Evolutionary conservation across 1,284 basidiomycete genomes (phyloP).

Genomic region (Ustilago cynodontis): DNA sequence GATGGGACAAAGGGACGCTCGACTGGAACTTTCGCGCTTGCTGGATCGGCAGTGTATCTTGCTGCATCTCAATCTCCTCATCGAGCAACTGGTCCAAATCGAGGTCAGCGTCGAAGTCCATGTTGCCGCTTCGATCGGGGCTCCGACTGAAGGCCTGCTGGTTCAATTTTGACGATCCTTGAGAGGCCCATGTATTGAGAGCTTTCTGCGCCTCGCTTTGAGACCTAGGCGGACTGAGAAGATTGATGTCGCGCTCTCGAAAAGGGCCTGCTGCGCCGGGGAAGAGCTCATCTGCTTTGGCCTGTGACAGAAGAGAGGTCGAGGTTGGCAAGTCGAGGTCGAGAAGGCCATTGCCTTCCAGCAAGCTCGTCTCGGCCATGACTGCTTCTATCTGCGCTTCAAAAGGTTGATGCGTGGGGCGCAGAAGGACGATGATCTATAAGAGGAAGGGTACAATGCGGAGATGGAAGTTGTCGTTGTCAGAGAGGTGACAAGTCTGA

Average conservation of each 20-base stretch:
- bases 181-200: constrained; percentile 40
- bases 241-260: constrained; percentile 28
- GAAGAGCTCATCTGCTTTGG: constrained; percentile 37
- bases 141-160: background rate
- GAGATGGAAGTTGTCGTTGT: constrained; percentile 9
- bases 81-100: constrained; percentile 46
- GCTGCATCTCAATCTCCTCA: constrained; percentile 24
- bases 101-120: constrained; percentile 41
- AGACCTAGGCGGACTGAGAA: constrained; percentile 18
- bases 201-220: constrained; percentile 47
- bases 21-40: background rate
- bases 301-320: constrained; percentile 19
- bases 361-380: constrained; percentile 27
- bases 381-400: background rate
- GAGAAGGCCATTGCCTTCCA: constrained; percentile 44
- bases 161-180: constrained; percentile 15
- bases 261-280: constrained; percentile 17
- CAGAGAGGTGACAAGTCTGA: background rate
- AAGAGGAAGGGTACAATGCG: background rate
- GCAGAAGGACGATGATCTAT: background rate
- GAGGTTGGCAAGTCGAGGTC: constrained; percentile 24
- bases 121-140: constrained; percentile 16
- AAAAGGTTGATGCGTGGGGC: background rate
- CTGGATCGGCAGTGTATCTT: background rate
- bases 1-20: background rate